phyloP scores from a whole-genome alignment of 441 rosid genomes.

The Pelargonium australe region DNA sequence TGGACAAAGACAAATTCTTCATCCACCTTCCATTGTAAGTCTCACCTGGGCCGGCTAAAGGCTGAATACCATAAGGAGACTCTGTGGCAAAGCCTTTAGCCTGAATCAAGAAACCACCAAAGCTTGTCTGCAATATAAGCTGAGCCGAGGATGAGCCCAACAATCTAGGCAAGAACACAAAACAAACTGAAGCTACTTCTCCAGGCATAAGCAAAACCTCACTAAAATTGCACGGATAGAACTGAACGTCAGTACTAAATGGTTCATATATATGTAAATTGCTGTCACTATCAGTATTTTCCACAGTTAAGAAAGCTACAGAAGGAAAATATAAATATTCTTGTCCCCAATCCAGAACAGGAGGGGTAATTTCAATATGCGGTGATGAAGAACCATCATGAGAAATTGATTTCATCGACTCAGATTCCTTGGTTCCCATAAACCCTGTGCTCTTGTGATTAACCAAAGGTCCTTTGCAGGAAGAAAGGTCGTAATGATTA shows the following conservation, averaged over 20 bases:
- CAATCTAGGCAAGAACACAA: slow-evolving; percentile 58
- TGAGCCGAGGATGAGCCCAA: slow-evolving; percentile 55
- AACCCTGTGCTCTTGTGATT: slow-evolving; percentile 26
- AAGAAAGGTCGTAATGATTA: slow-evolving; percentile 35
- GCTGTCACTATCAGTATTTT: slow-evolving; percentile 52
- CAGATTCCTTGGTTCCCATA: slow-evolving; percentile 28
- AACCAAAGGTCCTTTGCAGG: slow-evolving; percentile 34
- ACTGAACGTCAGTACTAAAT: slow-evolving; percentile 49
- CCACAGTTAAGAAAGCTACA: slow-evolving; percentile 47
- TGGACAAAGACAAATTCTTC: slow-evolving; percentile 53
- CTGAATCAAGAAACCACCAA: slow-evolving; percentile 59
- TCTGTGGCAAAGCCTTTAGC: slow-evolving; percentile 53
- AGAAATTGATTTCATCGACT: slow-evolving; percentile 30
- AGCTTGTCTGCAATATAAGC: slow-evolving; percentile 57
- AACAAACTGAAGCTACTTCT: slow-evolving; percentile 56
- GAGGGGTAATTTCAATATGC: slow-evolving; percentile 44
- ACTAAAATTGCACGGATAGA: slow-evolving; percentile 60
- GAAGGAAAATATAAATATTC: slow-evolving; percentile 48
- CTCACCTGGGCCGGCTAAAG: slow-evolving; percentile 31
- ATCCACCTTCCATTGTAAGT: slow-evolving; percentile 38
- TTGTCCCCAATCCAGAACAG: slow-evolving; percentile 57
- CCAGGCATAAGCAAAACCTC: slow-evolving; percentile 49
- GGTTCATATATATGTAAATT: slow-evolving; percentile 55
- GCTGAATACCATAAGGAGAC: slow-evolving; percentile 51
- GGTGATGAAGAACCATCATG: slow-evolving; percentile 30